Percentiles rank a stretch among this genome's conserved stretches.
phyloP scores from a whole-genome alignment of 2,329 filamentous ascomycete genomes.

The Penicillium sp. region DNA sequence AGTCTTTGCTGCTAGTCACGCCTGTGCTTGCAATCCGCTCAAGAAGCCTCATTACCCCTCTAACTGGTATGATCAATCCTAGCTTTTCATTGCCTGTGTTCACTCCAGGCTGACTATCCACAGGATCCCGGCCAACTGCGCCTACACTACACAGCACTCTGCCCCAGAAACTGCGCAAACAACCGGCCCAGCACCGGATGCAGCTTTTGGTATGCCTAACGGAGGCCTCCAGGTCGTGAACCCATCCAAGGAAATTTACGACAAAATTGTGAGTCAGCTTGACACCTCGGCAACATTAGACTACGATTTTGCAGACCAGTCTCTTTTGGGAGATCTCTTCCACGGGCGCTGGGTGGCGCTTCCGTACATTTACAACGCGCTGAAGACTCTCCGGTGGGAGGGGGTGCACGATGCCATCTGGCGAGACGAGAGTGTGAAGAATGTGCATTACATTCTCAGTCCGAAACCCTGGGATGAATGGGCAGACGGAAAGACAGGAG shows the following conservation, averaged over 20 bases:
- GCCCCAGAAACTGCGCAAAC: conserved; percentile 46
- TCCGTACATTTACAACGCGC: conserved; percentile 62
- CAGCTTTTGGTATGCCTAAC: conserved; percentile 60
- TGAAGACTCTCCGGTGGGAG: conserved; percentile 59
- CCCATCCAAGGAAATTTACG: conserved; percentile 54
- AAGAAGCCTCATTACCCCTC: conserved; percentile 75
- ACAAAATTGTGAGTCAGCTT: conserved; percentile 52
- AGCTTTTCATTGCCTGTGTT: not conserved
- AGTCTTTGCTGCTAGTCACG: conserved; percentile 81
- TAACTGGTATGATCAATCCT: conserved; percentile 57
- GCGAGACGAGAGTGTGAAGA: conserved; percentile 61
- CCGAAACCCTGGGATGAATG: conserved; percentile 65
- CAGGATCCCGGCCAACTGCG: conserved; percentile 56
- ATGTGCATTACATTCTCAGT: conserved; percentile 62
- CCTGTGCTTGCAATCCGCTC: conserved; percentile 83
- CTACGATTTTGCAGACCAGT: conserved; percentile 55
- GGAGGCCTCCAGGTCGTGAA: conserved; percentile 60
- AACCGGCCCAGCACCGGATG: conserved; percentile 49
- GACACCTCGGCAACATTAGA: conserved; percentile 44
- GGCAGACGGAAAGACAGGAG: conserved; percentile 17
- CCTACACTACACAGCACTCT: conserved; percentile 58
- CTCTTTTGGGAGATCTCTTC: conserved; percentile 56
- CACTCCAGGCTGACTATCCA: not conserved
- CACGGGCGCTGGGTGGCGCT: conserved; percentile 58
- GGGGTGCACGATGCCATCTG: conserved; percentile 61